Base-by-base conservation (phyloP, 345 rosid species). In the Barbarea vulgaris region DNA sequence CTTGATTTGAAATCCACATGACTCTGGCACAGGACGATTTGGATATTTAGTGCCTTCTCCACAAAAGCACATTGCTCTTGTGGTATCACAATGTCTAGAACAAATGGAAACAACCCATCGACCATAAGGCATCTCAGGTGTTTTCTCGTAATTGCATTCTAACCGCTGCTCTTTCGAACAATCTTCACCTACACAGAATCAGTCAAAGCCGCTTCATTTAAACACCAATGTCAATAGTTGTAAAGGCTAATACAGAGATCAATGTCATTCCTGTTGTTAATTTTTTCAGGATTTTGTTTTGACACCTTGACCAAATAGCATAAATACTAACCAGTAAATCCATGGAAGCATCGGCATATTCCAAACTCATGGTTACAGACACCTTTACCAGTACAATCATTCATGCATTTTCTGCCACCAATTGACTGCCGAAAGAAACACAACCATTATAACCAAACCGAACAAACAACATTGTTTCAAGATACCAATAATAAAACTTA, bases 1-100 rank as follows among this genome's bases (percentile, higher is more conserved):
- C 99, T 80, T 86, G 31, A 82, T 27, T 55, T 86, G 89, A 80
- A 94, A 94, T 47, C 98, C 97, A 74, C 97, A 94, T 27, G 88
- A 69, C 84, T 94, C 99, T 34, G 99, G 85, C 53, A 73, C 87
- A 19, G 99, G 99, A 59, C 99, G 95, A 72, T 87, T 87, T 57
- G 99, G 99, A 80, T 92, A 95, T 67, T 87, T 95, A 56, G 97
- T 90, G 84, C 97, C 96, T 85, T 89, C 96, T 78, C 97, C 99
- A 83, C 99, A 92, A 83, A 89, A 95, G 80, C 99, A 95, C 96
- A 86, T 90, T 64, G 99, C 97, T 80, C 92, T 85, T 22, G 91
- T 87, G 55, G 93, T 87, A 74, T 95, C 99, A 81, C 99, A 95
- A 58, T 90, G 76, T 54, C 86, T 84, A 65, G 97, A 17, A 78